These are phyloP conservation scores for Alternaria novae-zelandiae DNA, from an alignment of 2,329 filamentous ascomycete species.

Conservation along the genomic window DNA sequence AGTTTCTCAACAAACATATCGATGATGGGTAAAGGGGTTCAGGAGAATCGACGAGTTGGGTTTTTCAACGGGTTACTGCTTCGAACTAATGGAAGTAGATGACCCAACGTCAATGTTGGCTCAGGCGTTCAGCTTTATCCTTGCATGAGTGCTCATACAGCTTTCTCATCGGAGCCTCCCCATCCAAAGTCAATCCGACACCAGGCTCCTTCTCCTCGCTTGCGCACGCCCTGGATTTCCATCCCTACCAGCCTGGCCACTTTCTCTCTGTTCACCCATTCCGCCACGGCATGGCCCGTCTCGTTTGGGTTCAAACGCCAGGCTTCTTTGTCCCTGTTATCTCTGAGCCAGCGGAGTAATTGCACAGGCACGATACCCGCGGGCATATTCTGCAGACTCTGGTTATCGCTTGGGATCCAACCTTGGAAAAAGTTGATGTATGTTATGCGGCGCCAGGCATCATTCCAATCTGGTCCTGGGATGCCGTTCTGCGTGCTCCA, in stretches of 20 bases:
- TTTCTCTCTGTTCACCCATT: slow-evolving; percentile 51
- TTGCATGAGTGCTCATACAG: neutral
- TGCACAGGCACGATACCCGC: slow-evolving; percentile 42
- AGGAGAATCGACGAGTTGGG: neutral
- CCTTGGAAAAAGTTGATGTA: slow-evolving; percentile 53
- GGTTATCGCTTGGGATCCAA: slow-evolving; percentile 49
- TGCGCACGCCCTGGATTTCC: slow-evolving; percentile 41
- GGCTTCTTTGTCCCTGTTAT: slow-evolving; percentile 30
- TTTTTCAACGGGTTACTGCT: neutral
- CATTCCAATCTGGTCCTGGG: slow-evolving; percentile 47
- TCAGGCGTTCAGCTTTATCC: too few species aligned
- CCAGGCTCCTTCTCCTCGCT: slow-evolving; percentile 32
- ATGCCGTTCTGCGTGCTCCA: slow-evolving; percentile 11
- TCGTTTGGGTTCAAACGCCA: slow-evolving; percentile 29
- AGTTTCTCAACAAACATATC: neutral
- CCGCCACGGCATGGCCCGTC: slow-evolving; percentile 25
- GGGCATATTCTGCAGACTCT: slow-evolving; percentile 43
- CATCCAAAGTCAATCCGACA: slow-evolving; percentile 48
- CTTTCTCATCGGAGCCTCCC: slow-evolving; percentile 19
- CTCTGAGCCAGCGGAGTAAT: slow-evolving; percentile 44
- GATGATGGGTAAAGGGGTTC: neutral
- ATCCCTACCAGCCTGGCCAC: slow-evolving; percentile 37
- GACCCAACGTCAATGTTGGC: too few species aligned
- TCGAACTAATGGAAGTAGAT: neutral
- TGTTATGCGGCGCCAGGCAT: slow-evolving; percentile 53